Base-by-base conservation (phyloP, 2,329 filamentous ascomycete species). In the Pleomassaria siparia region DNA sequence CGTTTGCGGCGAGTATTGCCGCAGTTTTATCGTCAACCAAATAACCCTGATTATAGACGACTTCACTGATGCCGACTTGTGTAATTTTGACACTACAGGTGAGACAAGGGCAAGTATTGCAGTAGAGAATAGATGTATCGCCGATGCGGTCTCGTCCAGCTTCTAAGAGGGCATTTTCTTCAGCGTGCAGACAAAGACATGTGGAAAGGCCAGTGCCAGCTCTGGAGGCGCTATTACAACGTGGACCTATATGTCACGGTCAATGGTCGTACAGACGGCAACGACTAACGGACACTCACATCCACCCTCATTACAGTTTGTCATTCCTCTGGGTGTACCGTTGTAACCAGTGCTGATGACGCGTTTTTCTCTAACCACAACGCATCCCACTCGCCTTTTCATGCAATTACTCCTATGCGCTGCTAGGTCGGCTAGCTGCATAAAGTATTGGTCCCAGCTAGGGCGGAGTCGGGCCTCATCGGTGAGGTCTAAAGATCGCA, bases 41-140 rank as follows among this genome's bases (percentile, higher is more conserved):
- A 69, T 99, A 99, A 21, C 88, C 85, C 66, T 95, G 87, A 56
- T 85, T 91, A 64, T 96, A 99, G 12, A 99, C 91, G 12, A 99
- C 94, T 76, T 99, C 94, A 33, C 83, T 84, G 56, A 99, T 96
- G 15, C 94, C 94, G 7, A 97, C 90, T 74, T 99, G 94, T 18
- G 90, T 89, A 64, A 99, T 97, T 76, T 99, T 99, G 76, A 99
- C 95, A 63, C 90, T 96, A 72, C 94, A 99, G 2, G 94, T 99
- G 70, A 99, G 77, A 69, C 94, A 99, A 3, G 94, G 94, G 71
- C 94, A 99, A 0, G 91, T 96, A 67, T 96, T 89, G 72, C 91
- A 96, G 73, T 96, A 99, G 21, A 99, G 76, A 41, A 90, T 88
- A 29, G 88, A 83, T 4, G 86, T 88, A 46, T 89, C 87, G 16